A percentile compares a stretch with the other conserved stretches of the same genome.
Evolutionary conservation across 2,329 filamentous ascomycete species (phyloP).

Genomic region (Ophiosphaerella herpotricha): DNA sequence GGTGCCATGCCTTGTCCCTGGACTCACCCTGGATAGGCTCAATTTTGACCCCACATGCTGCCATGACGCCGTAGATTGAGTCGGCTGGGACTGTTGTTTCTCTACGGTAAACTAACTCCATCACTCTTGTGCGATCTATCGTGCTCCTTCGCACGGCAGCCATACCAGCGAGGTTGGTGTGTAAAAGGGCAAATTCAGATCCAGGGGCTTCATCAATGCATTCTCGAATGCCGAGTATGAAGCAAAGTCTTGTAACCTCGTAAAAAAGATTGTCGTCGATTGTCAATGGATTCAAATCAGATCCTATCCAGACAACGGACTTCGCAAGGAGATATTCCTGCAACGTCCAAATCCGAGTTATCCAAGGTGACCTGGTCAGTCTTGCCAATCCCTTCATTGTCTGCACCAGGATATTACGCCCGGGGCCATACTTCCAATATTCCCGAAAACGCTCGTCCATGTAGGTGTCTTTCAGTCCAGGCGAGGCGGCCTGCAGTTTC

Average conservation of each 20-base stretch:
- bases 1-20: background rate
- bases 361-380: background rate
- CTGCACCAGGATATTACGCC: background rate
- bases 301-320: background rate
- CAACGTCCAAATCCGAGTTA: background rate
- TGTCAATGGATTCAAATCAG: background rate
- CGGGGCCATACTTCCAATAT: background rate
- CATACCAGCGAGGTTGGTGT: too few relatives aligned
- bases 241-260: background rate
- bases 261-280: background rate
- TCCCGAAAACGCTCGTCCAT: background rate
- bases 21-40: background rate
- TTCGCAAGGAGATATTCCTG: background rate
- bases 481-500: too few relatives aligned
- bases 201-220: too few relatives aligned
- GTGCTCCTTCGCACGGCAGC: background rate
- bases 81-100: background rate
- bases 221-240: background rate
- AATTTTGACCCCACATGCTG: background rate
- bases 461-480: too few relatives aligned
- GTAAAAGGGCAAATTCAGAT: too few relatives aligned
- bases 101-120: background rate
- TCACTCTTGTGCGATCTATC: background rate
- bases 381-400: background rate
- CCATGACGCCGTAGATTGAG: conserved; percentile 1